Evolutionary conservation across 208 protist genomes (phyloP).

Genomic region (Acanthamoeba royreba): DNA sequence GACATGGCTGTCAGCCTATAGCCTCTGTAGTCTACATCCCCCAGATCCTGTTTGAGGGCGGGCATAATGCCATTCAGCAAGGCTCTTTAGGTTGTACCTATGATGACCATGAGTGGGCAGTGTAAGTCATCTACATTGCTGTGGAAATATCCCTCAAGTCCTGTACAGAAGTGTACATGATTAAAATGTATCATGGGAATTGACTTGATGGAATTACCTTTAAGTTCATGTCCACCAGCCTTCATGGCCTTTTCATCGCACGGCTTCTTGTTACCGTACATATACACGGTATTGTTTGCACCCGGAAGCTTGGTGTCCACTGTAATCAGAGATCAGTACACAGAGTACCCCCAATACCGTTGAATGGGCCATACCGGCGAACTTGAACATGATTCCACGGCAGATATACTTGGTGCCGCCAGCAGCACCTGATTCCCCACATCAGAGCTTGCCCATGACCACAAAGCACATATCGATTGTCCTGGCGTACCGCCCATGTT

Average conservation of each 20-base stretch:
- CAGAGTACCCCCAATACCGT: not conserved
- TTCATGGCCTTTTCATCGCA: constrained; percentile 42
- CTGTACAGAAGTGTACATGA: not conserved
- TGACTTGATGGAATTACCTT: not conserved
- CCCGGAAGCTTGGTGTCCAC: not conserved
- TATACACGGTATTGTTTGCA: not conserved
- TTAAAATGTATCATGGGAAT: not conserved
- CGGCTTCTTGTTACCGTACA: not conserved
- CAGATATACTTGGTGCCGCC: constrained; percentile 51
- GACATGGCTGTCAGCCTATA: constrained; percentile 19
- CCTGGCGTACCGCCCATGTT: not conserved
- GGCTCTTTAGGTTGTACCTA: not conserved
- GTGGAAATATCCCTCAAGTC: not conserved
- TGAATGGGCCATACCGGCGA: constrained; percentile 1
- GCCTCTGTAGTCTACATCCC: not conserved
- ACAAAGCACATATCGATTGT: not conserved
- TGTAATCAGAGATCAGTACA: not conserved
- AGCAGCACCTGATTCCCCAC: not conserved
- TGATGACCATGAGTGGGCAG: constrained; percentile 15
- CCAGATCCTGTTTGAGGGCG: not conserved
- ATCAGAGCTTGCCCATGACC: not conserved
- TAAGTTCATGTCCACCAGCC: constrained; percentile 17
- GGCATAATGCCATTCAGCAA: not conserved
- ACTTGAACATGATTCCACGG: constrained; percentile 65
- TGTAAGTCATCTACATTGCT: not conserved